A percentile compares a stretch with the other conserved stretches of the same genome.
Conservation (phyloP, 2,329 filamentous ascomycete species). For the Hypoxylon rubiginosum region DNA sequence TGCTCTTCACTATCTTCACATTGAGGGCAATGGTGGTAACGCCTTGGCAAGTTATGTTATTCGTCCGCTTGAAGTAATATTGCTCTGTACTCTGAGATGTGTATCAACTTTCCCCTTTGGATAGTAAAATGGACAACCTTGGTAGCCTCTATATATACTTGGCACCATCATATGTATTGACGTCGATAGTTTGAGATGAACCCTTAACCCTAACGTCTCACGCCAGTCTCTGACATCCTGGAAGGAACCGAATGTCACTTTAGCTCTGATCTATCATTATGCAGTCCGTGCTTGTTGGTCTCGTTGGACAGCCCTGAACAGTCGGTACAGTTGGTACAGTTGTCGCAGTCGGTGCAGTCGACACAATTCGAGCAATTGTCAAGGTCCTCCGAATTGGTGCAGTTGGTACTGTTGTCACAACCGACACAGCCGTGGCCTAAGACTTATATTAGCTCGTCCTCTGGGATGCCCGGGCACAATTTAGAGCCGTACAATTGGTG, state of each 20-base stretch:
- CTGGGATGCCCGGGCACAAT: neutral
- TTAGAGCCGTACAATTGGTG: slow-evolving; percentile 1
- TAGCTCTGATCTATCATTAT: slow-evolving; percentile 4
- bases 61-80: too few relatives aligned
- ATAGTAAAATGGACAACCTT: neutral
- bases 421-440: slow-evolving; percentile 12
- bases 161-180: neutral
- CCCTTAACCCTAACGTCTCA: neutral
- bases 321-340: slow-evolving; percentile 4
- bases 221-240: neutral
- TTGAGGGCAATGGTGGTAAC: too few relatives aligned
- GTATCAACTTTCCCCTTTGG: neutral
- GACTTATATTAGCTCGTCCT: neutral
- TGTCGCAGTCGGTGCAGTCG: slow-evolving; percentile 6
- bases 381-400: slow-evolving; percentile 3
- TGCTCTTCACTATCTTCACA: too few relatives aligned
- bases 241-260: neutral
- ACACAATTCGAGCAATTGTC: neutral
- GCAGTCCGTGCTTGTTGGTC: slow-evolving; percentile 8
- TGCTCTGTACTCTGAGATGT: too few relatives aligned
- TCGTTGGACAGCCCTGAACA: slow-evolving; percentile 2
- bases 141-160: neutral
- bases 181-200: neutral
- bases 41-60: too few relatives aligned
- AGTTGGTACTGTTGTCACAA: slow-evolving; percentile 19